These are phyloP conservation scores for Colletotrichum kahawae DNA, from an alignment of 2,329 filamentous ascomycete species.

Conservation along the genomic window DNA sequence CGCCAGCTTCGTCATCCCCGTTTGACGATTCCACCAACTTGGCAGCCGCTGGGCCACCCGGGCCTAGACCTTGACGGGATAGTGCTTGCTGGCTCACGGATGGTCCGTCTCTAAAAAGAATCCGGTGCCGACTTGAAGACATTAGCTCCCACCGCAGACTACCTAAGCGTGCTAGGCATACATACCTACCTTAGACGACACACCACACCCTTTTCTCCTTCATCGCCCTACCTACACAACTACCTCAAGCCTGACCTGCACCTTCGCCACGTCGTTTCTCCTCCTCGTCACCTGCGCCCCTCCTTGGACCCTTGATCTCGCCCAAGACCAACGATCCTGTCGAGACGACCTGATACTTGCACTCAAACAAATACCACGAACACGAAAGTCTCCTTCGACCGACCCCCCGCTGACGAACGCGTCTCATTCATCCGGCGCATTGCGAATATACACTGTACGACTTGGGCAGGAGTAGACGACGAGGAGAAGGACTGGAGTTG, in stretches of 20 bases:
- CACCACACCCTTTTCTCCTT: constrained; percentile 1
- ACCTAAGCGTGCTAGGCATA: not conserved
- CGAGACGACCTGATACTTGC: not conserved
- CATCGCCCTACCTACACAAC: not conserved
- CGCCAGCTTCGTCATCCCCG: constrained; percentile 15
- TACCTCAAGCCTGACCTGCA: not conserved
- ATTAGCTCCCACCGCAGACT: constrained; percentile 4
- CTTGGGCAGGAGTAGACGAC: not conserved
- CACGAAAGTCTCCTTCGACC: not conserved
- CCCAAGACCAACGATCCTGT: not conserved
- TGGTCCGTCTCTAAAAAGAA: constrained; percentile 14
- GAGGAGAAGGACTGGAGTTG: not conserved
- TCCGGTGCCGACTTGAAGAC: constrained; percentile 4
- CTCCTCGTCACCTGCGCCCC: constrained; percentile 1
- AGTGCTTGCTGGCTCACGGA: constrained; percentile 9
- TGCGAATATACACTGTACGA: not conserved
- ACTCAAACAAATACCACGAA: not conserved
- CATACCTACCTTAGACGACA: not conserved
- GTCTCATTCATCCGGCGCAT: not conserved
- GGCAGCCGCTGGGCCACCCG: constrained; percentile 1
- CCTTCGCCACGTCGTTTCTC: constrained; percentile 10
- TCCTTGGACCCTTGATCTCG: not conserved
- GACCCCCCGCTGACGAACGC: not conserved
- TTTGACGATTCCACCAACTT: constrained; percentile 10
- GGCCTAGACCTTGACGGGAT: constrained; percentile 14